These are phyloP conservation scores for Eucalyptus tenuipes DNA, from an alignment of 345 rosid genomes.

Conservation along the genomic window DNA sequence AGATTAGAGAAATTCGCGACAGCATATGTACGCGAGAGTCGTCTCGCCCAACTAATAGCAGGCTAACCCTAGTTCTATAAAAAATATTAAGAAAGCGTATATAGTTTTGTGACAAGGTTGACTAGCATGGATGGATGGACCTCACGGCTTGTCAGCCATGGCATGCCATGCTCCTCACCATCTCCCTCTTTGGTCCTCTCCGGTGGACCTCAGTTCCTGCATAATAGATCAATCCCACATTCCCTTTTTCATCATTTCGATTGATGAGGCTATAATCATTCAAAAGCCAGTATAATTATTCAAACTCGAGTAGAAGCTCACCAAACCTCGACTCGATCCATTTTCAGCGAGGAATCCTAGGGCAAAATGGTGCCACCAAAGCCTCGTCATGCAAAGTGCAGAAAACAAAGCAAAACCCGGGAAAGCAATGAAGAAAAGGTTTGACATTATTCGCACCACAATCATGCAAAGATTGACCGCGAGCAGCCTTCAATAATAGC, in stretches of 20 bases:
- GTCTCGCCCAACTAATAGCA: neutral
- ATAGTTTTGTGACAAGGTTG: neutral
- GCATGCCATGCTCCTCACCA: neutral
- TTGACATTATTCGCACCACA: neutral
- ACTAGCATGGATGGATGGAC: neutral
- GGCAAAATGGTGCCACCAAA: neutral
- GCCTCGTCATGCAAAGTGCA: neutral
- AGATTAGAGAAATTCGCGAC: neutral
- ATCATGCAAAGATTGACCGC: neutral
- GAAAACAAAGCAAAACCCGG: neutral
- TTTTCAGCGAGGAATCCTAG: neutral
- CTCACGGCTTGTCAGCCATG: neutral
- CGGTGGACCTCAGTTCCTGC: neutral
- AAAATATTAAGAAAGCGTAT: neutral
- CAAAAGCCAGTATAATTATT: neutral
- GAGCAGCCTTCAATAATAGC: neutral
- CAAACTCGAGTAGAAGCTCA: neutral
- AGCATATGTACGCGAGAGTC: neutral
- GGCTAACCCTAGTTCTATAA: neutral
- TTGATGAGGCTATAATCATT: neutral
- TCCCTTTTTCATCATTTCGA: neutral
- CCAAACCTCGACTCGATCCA: neutral
- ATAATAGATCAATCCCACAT: neutral
- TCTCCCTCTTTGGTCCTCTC: neutral
- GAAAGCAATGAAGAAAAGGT: neutral